Evolutionary conservation across 176 grass and related monocot genomes (phyloP).

Genomic region (Hordeum marinum): DNA sequence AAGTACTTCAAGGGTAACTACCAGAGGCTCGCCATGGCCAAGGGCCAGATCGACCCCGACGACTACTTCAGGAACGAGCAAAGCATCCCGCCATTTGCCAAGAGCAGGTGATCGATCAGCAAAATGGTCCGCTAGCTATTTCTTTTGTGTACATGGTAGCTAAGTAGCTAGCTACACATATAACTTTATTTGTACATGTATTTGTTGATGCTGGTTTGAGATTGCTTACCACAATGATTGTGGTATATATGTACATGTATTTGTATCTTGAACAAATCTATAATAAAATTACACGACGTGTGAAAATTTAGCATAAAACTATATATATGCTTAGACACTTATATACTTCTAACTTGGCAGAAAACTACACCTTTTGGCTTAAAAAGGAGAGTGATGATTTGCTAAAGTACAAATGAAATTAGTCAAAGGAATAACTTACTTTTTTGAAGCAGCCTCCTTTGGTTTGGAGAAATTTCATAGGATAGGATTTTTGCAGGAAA

Average conservation of each 20-base stretch:
- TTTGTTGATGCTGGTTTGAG: background rate
- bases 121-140: background rate
- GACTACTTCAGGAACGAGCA: constrained; percentile 73
- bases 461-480: too few species aligned
- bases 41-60: background rate
- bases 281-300: background rate
- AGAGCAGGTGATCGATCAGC: background rate
- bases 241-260: background rate
- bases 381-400: too few species aligned
- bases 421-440: too few species aligned
- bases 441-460: too few species aligned
- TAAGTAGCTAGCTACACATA: background rate
- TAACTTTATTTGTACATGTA: background rate
- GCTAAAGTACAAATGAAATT: too few species aligned
- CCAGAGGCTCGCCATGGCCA: background rate
- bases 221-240: background rate
- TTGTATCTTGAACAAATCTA: background rate
- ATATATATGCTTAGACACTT: background rate
- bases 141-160: too few species aligned
- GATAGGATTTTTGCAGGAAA: too few species aligned
- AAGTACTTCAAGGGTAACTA: background rate
- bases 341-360: background rate
- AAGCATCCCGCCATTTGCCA: constrained; percentile 41
- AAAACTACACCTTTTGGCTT: too few species aligned
- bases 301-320: background rate